These are phyloP conservation scores for Talaromyces borbonicus DNA, from an alignment of 495 filamentous ascomycete species.

Conservation along the genomic window DNA sequence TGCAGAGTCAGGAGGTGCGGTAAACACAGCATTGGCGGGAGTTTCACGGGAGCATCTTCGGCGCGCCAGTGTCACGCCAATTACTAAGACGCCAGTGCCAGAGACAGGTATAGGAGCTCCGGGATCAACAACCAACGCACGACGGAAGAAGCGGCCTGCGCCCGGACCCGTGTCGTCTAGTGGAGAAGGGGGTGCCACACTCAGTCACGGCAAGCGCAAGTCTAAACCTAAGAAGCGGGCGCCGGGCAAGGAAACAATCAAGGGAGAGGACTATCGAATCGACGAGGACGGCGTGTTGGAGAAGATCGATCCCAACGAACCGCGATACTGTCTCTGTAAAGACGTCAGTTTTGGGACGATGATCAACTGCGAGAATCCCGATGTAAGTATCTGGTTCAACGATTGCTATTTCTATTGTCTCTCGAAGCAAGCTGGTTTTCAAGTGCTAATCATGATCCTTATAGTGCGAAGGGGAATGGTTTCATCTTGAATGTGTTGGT, in stretches of 20 bases:
- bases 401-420: neutral
- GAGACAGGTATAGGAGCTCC: constrained; percentile 38
- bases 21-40: constrained; percentile 5
- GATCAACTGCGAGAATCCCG: constrained; percentile 86
- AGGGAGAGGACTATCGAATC: constrained; percentile 32
- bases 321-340: constrained; percentile 83
- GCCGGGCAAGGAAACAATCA: constrained; percentile 21
- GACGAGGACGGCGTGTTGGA: constrained; percentile 47
- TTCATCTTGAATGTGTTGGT: constrained; percentile 84
- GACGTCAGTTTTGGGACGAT: constrained; percentile 89
- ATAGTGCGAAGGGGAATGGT: constrained; percentile 75
- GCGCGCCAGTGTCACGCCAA: constrained; percentile 37
- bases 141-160: constrained; percentile 59
- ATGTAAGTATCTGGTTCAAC: constrained; percentile 64
- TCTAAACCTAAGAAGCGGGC: constrained; percentile 58
- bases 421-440: constrained; percentile 7
- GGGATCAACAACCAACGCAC: constrained; percentile 20
- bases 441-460: constrained; percentile 17
- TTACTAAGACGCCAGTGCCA: constrained; percentile 43
- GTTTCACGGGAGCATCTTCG: constrained; percentile 29
- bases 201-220: constrained; percentile 70
- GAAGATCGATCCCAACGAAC: constrained; percentile 77
- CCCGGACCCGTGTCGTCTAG: constrained; percentile 63
- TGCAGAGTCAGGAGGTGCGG: constrained; percentile 18
- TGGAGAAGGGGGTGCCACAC: constrained; percentile 61